These are phyloP conservation scores for Colletotrichum kahawae DNA, from an alignment of 2,329 filamentous ascomycete species.

Conservation along the genomic window DNA sequence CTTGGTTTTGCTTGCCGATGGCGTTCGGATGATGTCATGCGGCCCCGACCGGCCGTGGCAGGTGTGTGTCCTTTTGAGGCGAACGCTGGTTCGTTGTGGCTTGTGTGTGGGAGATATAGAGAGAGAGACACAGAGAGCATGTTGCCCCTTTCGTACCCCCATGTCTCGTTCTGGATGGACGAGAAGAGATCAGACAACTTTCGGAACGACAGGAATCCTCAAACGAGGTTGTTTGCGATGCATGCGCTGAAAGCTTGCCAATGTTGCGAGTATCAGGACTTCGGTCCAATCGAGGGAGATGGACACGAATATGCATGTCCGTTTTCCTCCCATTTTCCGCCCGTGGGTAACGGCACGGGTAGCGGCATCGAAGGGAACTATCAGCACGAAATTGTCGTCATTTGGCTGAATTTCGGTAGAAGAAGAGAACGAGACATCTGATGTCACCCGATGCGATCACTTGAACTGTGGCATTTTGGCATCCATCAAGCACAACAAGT, in stretches of 20 bases:
- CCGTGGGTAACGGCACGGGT: not conserved
- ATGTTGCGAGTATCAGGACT: not conserved
- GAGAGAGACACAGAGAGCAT: not conserved
- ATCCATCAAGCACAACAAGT: not conserved
- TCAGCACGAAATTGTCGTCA: not conserved
- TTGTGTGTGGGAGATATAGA: not conserved
- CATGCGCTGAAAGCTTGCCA: slow-evolving; percentile 7
- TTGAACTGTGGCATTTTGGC: not conserved
- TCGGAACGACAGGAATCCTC: not conserved
- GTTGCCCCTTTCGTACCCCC: not conserved
- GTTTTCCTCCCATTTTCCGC: not conserved
- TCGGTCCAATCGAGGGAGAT: not conserved
- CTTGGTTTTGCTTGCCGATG: not conserved
- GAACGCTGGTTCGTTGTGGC: not conserved
- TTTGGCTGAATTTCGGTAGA: not conserved
- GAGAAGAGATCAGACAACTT: not conserved
- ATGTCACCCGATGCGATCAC: not conserved
- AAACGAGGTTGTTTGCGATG: not conserved
- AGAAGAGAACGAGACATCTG: not conserved
- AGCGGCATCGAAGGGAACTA: not conserved
- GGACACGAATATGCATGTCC: not conserved
- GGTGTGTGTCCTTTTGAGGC: not conserved
- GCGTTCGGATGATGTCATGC: slow-evolving; percentile 23
- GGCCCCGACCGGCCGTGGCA: not conserved
- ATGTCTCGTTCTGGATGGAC: not conserved